Conservation (phyloP, 371 early-diverging fungal species). For the Polyrhizophydium stewartii region DNA sequence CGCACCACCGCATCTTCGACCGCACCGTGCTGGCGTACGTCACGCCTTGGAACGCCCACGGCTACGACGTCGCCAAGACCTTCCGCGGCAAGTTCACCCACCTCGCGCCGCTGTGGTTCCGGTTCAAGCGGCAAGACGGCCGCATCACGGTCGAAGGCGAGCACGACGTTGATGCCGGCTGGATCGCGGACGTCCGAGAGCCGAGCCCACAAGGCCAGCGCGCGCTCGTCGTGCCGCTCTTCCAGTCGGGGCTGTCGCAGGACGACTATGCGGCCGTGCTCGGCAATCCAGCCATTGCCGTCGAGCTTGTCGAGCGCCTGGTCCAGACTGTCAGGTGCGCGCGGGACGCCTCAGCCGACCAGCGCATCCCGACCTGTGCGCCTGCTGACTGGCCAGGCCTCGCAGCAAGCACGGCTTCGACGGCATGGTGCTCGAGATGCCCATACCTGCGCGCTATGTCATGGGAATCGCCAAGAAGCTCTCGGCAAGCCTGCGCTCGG, state of each 20-base stretch:
- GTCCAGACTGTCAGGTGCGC: no score
- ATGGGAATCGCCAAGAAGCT: slow-evolving; percentile 32
- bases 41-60: slow-evolving; percentile 66
- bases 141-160: slow-evolving; percentile 30
- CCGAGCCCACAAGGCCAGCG: slow-evolving; percentile 7
- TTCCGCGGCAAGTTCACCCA: slow-evolving; percentile 65
- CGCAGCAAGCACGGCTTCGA: slow-evolving; percentile 33
- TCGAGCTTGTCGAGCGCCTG: neutral
- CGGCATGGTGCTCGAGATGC: slow-evolving; percentile 56
- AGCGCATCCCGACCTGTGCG: no score
- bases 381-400: no score
- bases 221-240: slow-evolving; percentile 54
- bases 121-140: slow-evolving; percentile 30
- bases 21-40: slow-evolving; percentile 48
- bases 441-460: slow-evolving; percentile 37
- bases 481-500: slow-evolving; percentile 22
- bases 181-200: slow-evolving; percentile 53
- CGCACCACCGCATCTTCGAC: neutral
- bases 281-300: slow-evolving; percentile 13
- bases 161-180: slow-evolving; percentile 59
- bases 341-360: no score
- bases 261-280: slow-evolving; percentile 39
- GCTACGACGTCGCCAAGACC: slow-evolving; percentile 56
- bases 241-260: slow-evolving; percentile 44
- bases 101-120: slow-evolving; percentile 58